These are phyloP conservation scores for Cnidoscolus chayamansa DNA, from an alignment of 441 rosid species.

Conservation along the genomic window DNA sequence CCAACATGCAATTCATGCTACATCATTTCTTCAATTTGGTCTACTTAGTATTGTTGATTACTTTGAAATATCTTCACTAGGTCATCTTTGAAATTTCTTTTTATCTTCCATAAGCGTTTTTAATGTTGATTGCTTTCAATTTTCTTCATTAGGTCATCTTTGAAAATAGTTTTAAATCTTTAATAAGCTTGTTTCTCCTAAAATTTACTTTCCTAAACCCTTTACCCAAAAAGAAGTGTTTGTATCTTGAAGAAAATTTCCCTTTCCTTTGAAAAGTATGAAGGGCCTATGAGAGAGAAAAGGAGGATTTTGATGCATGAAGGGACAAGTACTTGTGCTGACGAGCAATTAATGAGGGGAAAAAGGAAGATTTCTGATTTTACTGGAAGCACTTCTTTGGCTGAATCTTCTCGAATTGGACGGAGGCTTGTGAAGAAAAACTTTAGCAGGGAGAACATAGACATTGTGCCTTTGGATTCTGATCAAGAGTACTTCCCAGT, in stretches of 20 bases:
- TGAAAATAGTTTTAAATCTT: background rate
- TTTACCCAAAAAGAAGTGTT: background rate
- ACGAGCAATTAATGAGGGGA: slow-evolving; percentile 30
- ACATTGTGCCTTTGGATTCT: slow-evolving; percentile 37
- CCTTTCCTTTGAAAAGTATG: slow-evolving; percentile 28
- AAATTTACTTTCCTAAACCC: background rate
- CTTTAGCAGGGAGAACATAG: slow-evolving; percentile 30
- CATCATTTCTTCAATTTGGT: background rate
- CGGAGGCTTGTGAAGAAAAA: slow-evolving; percentile 49
- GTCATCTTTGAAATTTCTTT: too few species aligned
- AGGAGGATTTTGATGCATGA: slow-evolving; percentile 31
- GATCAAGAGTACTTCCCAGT: slow-evolving; percentile 35
- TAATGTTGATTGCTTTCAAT: background rate
- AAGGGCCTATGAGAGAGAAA: slow-evolving; percentile 29
- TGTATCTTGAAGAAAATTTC: background rate
- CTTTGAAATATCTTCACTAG: too few species aligned
- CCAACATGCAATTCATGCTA: background rate
- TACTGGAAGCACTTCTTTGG: slow-evolving; percentile 32
- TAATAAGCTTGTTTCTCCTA: background rate
- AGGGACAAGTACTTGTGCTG: slow-evolving; percentile 27
- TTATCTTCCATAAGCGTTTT: too few species aligned
- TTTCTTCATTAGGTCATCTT: background rate
- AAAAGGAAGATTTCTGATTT: slow-evolving; percentile 39
- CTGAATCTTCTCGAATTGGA: slow-evolving; percentile 40
- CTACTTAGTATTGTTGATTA: background rate